These are phyloP conservation scores for Marasmius tenuissimus DNA, from an alignment of 1,284 basidiomycete genomes.

Conservation along the genomic window DNA sequence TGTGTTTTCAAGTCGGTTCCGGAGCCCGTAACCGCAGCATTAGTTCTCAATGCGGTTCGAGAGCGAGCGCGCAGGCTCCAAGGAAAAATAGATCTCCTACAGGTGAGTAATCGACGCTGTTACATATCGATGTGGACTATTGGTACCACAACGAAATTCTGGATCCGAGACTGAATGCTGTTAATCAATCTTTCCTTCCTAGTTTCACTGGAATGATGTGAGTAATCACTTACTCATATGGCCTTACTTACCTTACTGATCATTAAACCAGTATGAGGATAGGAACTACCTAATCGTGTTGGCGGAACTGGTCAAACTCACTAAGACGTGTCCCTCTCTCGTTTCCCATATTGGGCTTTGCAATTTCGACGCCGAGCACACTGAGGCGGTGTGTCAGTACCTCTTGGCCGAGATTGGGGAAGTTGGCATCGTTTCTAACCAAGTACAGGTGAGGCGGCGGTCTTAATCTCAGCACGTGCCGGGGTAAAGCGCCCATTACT, in stretches of 20 bases:
- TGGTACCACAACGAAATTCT: conserved; percentile 25
- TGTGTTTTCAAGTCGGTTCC: conserved; percentile 15
- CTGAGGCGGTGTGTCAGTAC: conserved; percentile 58
- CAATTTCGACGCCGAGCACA: conserved; percentile 58
- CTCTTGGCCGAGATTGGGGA: conserved; percentile 33
- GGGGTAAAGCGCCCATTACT: neutral
- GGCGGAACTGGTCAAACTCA: conserved; percentile 43
- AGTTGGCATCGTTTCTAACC: conserved; percentile 59
- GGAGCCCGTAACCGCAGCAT: conserved; percentile 3
- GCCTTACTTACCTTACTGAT: conserved; percentile 22
- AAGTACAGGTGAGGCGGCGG: conserved; percentile 49
- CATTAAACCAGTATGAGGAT: conserved; percentile 47
- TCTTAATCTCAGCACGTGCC: conserved; percentile 25
- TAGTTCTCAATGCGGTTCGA: conserved; percentile 15
- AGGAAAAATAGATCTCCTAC: conserved; percentile 16
- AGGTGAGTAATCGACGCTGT: conserved; percentile 4
- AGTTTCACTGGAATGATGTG: conserved; percentile 21
- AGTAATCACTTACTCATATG: neutral
- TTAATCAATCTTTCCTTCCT: neutral
- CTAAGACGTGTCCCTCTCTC: conserved; percentile 27
- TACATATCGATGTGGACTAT: conserved; percentile 25
- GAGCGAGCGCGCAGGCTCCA: conserved; percentile 13
- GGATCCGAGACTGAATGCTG: neutral
- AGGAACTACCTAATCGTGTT: conserved; percentile 54
- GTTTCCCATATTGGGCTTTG: conserved; percentile 59